Evolutionary conservation across 2,329 filamentous ascomycete genomes (phyloP).

Genomic region (Macrophomina pseudophaseolina): DNA sequence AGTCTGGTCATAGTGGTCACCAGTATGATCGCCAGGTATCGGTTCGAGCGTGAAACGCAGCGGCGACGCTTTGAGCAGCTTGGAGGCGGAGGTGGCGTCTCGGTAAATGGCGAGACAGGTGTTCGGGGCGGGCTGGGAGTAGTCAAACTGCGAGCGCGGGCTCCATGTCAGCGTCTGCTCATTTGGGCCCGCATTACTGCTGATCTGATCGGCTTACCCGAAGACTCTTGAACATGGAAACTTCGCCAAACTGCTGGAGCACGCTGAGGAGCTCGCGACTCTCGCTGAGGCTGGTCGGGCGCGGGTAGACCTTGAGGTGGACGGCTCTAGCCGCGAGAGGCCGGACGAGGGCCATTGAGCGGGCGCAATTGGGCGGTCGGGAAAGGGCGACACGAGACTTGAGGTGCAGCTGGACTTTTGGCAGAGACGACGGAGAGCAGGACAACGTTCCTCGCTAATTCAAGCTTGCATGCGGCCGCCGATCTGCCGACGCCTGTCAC

Average conservation of each 20-base stretch:
- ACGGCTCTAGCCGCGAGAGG: conserved; percentile 46
- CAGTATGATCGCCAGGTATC: conserved; percentile 26
- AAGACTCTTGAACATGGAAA: conserved; percentile 54
- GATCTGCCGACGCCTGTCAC: conserved; percentile 20
- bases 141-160: conserved; percentile 38
- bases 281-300: conserved; percentile 54
- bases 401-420: conserved; percentile 15
- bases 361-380: background rate
- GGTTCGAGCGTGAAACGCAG: conserved; percentile 53
- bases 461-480: conserved; percentile 9
- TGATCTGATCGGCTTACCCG: conserved; percentile 37
- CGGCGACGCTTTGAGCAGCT: conserved; percentile 51
- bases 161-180: conserved; percentile 25
- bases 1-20: conserved; percentile 14
- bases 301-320: conserved; percentile 54
- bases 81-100: conserved; percentile 45
- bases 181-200: conserved; percentile 14
- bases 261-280: conserved; percentile 55
- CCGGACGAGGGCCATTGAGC: background rate
- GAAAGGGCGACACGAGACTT: background rate
- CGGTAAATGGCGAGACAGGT: conserved; percentile 54
- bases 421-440: conserved; percentile 1
- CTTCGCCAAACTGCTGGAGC: conserved; percentile 55
- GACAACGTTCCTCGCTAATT: conserved; percentile 16
- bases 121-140: conserved; percentile 48